phyloP scores from a whole-genome alignment of 331 rosid genomes.

The Arachis monticola region DNA sequence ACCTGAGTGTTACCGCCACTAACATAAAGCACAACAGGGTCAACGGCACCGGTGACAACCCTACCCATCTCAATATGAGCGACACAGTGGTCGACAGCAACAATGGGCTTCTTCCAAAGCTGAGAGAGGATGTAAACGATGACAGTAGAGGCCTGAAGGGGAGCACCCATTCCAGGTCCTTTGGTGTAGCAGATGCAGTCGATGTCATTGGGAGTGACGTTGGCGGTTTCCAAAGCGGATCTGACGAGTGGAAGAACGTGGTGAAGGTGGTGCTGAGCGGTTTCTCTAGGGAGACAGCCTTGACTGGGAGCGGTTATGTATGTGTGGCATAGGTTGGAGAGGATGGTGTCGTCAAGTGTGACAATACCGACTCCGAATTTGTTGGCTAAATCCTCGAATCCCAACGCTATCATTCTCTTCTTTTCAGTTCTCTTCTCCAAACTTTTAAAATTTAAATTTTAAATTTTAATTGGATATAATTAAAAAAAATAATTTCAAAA shows the following conservation, averaged over 20 bases:
- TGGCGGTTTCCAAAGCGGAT: constrained; percentile 74
- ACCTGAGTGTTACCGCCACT: constrained; percentile 97
- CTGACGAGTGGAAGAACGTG: constrained; percentile 75
- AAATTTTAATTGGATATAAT: too few species aligned
- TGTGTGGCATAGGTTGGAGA: constrained; percentile 90
- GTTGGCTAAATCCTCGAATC: constrained; percentile 97
- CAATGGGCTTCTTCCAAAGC: constrained; percentile 89
- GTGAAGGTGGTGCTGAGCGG: constrained; percentile 92
- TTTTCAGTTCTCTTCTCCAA: constrained; percentile 35
- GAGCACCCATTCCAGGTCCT: constrained; percentile 99
- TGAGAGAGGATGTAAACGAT: constrained; percentile 83
- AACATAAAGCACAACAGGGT: constrained; percentile 91
- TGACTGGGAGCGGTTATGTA: constrained; percentile 95
- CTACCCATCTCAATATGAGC: constrained; percentile 99
- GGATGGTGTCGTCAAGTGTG: constrained; percentile 80
- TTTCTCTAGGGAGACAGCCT: constrained; percentile 93
- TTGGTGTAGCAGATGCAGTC: constrained; percentile 94
- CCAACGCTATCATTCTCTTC: constrained; percentile 85
- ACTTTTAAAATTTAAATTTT: too few species aligned
- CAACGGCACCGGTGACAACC: constrained; percentile 88
- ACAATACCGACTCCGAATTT: constrained; percentile 89
- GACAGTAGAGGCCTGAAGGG: constrained; percentile 81
- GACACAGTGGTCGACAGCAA: constrained; percentile 89
- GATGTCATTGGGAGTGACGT: constrained; percentile 64
- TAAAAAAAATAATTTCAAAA: too few species aligned